Base-by-base conservation (phyloP, 768 basidiomycete species). In the Tubosaeta sp. region DNA sequence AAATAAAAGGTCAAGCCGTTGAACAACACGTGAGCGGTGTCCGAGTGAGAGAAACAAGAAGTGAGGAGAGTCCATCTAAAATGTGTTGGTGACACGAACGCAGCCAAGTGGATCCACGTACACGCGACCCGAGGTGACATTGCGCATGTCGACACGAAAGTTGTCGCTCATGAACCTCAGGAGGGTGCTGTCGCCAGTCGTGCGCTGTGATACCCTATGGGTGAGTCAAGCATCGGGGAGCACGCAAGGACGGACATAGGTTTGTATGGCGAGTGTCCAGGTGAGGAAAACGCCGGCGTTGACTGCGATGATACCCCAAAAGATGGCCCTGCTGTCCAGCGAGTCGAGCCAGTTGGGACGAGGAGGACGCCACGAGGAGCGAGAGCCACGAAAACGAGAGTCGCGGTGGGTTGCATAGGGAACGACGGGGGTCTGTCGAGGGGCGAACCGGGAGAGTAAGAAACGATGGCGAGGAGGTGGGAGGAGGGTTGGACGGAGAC, bases 1-100 rank as follows among this genome's bases (percentile, higher is more conserved):
- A 87, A 91, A 67, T 76, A 89, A 68, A 81, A 88, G 0, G 85
- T 82, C 61, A 89, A 77, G n/a, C 80, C 81, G 60, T 91, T 91
- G 65, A 89, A 75, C n/a, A 88, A 55, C 4, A 87, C 77, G 60
- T 91, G 89, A 1, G 63, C 55, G n/a, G 74, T 34, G 25, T 76
- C 73, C 56, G 75, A 66, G 59, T 91, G 88, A 4, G 87, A 88
- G 72, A 93, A 92, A 52, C 74, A 76, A 16, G 79, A 72, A 0
- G 89, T 87, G 10, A 90, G 56, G 22, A 83, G 70, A 0, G 87
- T 89, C 87, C 87, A 91, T 62, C 90, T 92, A 48, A 13, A 25
- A 27, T 2, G 44, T 13, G 49, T 58, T 13, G 25, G 57, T 29
- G 18, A 24, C 6, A 19, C 42, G 41, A 27, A 13, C 13, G 31